Evolutionary conservation across 1,284 basidiomycete species (phyloP), one percentile per base, ranked within the genome.

Genomic region (Trichosporon coremiiforme): DNA sequence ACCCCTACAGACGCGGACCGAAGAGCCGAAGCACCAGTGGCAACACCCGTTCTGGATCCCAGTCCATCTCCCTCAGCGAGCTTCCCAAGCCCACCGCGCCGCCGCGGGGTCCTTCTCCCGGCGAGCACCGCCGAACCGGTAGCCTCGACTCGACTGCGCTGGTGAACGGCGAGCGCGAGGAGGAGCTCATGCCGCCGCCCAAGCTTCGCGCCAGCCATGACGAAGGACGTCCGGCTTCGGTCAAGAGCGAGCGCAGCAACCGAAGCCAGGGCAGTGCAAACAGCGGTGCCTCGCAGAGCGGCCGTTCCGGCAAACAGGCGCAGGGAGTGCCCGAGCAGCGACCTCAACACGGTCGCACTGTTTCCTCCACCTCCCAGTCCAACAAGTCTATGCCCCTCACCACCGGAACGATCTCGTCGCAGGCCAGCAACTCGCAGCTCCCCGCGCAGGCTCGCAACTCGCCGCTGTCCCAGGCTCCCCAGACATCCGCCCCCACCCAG

Each of bases 401-500:
- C 33, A 66, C 79, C 4, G 79, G 80, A n/a, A 72, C 76, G 8
- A 78, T 79, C 64, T 73, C 78, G n/a, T 72, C 75, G 31, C 76
- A 76, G 12, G 57, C 55, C 47, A 33, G 66, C 57, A 64, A 66
- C 47, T 45, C 50, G 1, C 53, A 69, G 0, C 31, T 74, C 22
- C 75, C 77, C 7, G 76, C 78, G 1, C 57, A 62, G 31, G 36
- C 36, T 10, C 55, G 57, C 31, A 62, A 62, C 17, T 80, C 80
- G 13, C 80, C 80, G 3, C 69, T 79, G 12, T 77, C 79, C 8
- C 77, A 79, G 65, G 53, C 76, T 1, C 63, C 73, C 0, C 33
- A 31, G 50, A 66, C 68, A 35, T 66, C 68, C 71, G 84, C 29
- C 17, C 57, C 57, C 8, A 7, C 9, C 10, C 57, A 62, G 57